Conservation (phyloP, 2,329 filamentous ascomycete genomes). For the Rachicladosporium sp. region DNA sequence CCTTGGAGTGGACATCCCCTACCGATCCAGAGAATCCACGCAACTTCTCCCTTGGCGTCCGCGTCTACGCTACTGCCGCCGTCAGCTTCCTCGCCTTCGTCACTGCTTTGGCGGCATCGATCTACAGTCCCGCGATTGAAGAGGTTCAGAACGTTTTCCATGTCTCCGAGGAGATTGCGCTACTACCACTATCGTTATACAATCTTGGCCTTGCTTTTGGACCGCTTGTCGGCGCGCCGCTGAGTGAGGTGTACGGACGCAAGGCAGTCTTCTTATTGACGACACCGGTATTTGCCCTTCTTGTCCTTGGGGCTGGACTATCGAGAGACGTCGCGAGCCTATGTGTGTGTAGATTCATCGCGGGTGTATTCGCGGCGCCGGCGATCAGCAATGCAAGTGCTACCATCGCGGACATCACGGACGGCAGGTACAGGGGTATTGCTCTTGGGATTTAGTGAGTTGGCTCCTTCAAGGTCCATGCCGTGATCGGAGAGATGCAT, state of each 20-base stretch:
- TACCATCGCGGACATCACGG: slow-evolving; percentile 22
- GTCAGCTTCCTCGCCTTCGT: slow-evolving; percentile 20
- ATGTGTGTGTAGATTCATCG: slow-evolving; percentile 31
- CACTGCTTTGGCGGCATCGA: slow-evolving; percentile 20
- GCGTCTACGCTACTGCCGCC: slow-evolving; percentile 14
- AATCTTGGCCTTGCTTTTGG: slow-evolving; percentile 27
- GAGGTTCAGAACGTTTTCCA: slow-evolving; percentile 14
- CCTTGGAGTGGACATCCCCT: slow-evolving; percentile 15
- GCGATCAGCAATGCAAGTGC: slow-evolving; percentile 20
- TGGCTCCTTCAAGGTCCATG: slow-evolving; percentile 9
- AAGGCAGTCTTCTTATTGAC: slow-evolving; percentile 25
- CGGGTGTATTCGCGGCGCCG: slow-evolving; percentile 30
- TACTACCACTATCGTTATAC: slow-evolving; percentile 26
- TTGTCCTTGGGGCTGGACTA: slow-evolving; percentile 23
- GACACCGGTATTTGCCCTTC: slow-evolving; percentile 24
- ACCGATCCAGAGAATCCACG: slow-evolving; percentile 20
- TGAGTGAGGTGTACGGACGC: slow-evolving; percentile 26
- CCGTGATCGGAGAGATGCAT: too few relatives aligned
- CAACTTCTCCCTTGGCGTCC: slow-evolving; percentile 16
- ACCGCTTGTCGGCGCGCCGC: slow-evolving; percentile 24
- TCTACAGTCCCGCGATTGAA: slow-evolving; percentile 19
- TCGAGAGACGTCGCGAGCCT: slow-evolving; percentile 12
- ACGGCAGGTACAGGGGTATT: slow-evolving; percentile 16
- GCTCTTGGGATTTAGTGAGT: slow-evolving; percentile 14
- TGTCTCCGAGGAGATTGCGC: slow-evolving; percentile 19